Evolutionary conservation across 371 early-diverging fungal species (phyloP).

Genomic region (Coemansia linderi): DNA sequence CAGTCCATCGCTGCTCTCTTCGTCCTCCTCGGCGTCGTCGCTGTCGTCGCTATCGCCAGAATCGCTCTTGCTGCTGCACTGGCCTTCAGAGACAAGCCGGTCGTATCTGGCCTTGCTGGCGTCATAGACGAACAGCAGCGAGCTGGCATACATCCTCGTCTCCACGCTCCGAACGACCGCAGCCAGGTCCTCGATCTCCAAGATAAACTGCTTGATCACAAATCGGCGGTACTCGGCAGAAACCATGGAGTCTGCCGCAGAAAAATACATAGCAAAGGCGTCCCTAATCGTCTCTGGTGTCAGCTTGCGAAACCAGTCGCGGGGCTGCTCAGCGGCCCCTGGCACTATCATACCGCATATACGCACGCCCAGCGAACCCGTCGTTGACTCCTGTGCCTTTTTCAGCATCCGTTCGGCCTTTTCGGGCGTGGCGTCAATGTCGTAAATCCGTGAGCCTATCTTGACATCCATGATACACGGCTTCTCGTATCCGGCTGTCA

Average conservation of each 20-base stretch:
- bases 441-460: conserved; percentile 68
- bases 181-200: conserved; percentile 61
- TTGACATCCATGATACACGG: conserved; percentile 82
- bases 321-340: conserved; percentile 15
- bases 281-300: conserved; percentile 6
- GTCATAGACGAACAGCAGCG: conserved; percentile 73
- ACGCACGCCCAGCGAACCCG: conserved; percentile 60
- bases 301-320: conserved; percentile 37
- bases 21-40: conserved; percentile 22
- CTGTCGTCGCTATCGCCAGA: conserved; percentile 49
- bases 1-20: conserved; percentile 27
- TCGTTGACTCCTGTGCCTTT: conserved; percentile 64
- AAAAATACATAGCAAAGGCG: conserved; percentile 21
- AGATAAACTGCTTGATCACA: conserved; percentile 65
- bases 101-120: conserved; percentile 57
- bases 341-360: conserved; percentile 67
- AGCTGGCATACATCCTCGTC: conserved; percentile 65
- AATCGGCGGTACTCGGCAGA: conserved; percentile 57
- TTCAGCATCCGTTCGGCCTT: conserved; percentile 65
- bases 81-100: conserved; percentile 17
- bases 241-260: conserved; percentile 54
- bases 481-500: conserved; percentile 65
- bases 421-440: conserved; percentile 62
- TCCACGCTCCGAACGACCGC: conserved; percentile 56
- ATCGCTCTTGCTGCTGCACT: background rate